Evolutionary conservation across 2,329 filamentous ascomycete species (phyloP).

Genomic region (Pezicula carpinea): DNA sequence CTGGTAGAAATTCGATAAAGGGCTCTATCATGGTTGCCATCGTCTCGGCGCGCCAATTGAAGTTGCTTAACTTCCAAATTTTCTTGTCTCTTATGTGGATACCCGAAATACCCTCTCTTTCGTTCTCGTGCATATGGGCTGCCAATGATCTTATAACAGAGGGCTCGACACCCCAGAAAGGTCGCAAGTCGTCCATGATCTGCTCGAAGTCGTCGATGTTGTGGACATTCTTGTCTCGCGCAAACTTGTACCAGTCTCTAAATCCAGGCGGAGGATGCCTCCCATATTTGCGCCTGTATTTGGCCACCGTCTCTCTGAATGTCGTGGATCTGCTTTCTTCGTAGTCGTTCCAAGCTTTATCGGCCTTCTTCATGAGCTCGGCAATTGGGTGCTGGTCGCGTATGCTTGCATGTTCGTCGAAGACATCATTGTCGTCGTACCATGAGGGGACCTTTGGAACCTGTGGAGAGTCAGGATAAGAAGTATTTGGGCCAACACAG

Average conservation of each 20-base stretch:
- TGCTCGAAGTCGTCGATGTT: conserved; percentile 60
- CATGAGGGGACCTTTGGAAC: conserved; percentile 20
- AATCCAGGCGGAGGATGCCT: conserved; percentile 62
- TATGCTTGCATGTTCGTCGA: conserved; percentile 19
- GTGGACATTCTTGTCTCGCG: conserved; percentile 45
- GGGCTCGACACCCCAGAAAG: conserved; percentile 48
- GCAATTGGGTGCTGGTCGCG: conserved; percentile 27
- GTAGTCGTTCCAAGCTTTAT: conserved; percentile 25
- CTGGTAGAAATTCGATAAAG: conserved; percentile 51
- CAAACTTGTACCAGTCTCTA: conserved; percentile 53
- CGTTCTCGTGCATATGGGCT: conserved; percentile 30
- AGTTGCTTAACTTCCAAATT: conserved; percentile 30
- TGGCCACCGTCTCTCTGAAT: conserved; percentile 46
- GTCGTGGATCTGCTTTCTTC: conserved; percentile 36
- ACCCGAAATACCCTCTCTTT: conserved; percentile 18
- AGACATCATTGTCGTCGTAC: conserved; percentile 19
- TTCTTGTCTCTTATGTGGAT: conserved; percentile 27
- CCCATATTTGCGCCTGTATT: conserved; percentile 51
- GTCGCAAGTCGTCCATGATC: conserved; percentile 57
- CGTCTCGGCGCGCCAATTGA: conserved; percentile 36
- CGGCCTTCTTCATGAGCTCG: conserved; percentile 27
- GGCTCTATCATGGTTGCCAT: conserved; percentile 30
- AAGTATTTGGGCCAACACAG: background rate
- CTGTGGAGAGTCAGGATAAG: conserved; percentile 10
- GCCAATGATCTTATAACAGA: conserved; percentile 36